A percentile compares a stretch with the other conserved stretches of the same genome.
phyloP scores from a whole-genome alignment of 2,329 filamentous ascomycete genomes.

The Sphaerulina musiva region DNA sequence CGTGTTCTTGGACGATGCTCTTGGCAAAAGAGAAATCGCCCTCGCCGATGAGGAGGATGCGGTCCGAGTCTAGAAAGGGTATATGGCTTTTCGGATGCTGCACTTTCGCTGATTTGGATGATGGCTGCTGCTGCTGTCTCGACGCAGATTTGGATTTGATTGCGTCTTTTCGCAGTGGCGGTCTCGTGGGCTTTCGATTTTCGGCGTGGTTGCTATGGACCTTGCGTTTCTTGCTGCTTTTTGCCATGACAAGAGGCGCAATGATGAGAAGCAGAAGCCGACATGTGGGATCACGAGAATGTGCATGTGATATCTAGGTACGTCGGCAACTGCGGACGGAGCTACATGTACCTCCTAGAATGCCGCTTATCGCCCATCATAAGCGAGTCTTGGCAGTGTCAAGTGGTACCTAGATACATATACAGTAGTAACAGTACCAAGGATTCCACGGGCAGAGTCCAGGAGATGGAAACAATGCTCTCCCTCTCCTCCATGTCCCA shows the following conservation, averaged over 20 bases:
- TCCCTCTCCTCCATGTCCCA: not conserved
- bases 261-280: not conserved
- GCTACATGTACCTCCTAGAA: too few relatives aligned
- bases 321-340: too few relatives aligned
- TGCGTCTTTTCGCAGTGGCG: not conserved
- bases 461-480: not conserved
- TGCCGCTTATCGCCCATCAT: too few relatives aligned
- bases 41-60: conserved; percentile 71
- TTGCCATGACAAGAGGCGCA: conserved; percentile 20
- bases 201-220: conserved; percentile 13
- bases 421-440: too few relatives aligned
- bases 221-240: conserved; percentile 28
- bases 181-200: conserved; percentile 1
- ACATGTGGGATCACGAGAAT: too few relatives aligned
- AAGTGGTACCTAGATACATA: too few relatives aligned
- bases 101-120: conserved; percentile 2
- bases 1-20: conserved; percentile 59
- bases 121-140: conserved; percentile 1
- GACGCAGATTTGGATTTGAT: not conserved
- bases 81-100: conserved; percentile 47
- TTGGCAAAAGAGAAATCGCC: conserved; percentile 72
- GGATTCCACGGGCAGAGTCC: too few relatives aligned
- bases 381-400: too few relatives aligned
- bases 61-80: conserved; percentile 59
- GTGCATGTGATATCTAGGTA: too few relatives aligned